These are phyloP conservation scores for Quercus dentata DNA, from an alignment of 306 rosid species.

Conservation along the genomic window DNA sequence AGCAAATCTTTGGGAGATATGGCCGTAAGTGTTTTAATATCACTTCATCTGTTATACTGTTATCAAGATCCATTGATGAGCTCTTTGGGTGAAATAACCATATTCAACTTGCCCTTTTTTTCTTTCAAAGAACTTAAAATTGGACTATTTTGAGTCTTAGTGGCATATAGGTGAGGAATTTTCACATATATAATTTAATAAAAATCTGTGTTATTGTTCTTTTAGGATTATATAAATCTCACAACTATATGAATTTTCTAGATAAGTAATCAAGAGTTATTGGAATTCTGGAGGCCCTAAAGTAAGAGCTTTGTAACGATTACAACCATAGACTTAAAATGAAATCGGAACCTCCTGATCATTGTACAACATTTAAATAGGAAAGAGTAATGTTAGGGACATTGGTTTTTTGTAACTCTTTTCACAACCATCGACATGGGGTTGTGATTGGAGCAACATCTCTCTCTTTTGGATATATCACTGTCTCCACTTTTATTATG, in stretches of 20 bases:
- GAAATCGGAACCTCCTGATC: no score
- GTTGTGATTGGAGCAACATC: no score
- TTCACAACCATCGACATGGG: no score
- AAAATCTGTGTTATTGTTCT: not conserved
- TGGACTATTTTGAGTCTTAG: not conserved
- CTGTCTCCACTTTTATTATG: no score
- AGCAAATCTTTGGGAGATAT: constrained; percentile 34
- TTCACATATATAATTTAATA: not conserved
- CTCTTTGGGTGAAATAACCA: not conserved
- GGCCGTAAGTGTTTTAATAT: constrained; percentile 17
- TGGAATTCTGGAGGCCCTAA: no score
- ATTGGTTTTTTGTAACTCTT: no score
- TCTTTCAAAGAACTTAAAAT: not conserved
- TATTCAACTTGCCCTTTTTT: not conserved
- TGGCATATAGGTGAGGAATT: not conserved
- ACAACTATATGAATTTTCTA: not conserved
- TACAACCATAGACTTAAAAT: no score
- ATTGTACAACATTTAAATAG: no score
- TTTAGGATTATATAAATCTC: not conserved
- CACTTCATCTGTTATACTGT: not conserved
- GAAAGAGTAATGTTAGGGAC: no score
- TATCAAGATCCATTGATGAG: not conserved
- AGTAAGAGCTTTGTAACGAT: no score
- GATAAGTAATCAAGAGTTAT: no score
- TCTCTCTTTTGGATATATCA: no score